Evolutionary conservation across 2,329 filamentous ascomycete genomes (phyloP).

Genomic region (Verticillium isaacii): DNA sequence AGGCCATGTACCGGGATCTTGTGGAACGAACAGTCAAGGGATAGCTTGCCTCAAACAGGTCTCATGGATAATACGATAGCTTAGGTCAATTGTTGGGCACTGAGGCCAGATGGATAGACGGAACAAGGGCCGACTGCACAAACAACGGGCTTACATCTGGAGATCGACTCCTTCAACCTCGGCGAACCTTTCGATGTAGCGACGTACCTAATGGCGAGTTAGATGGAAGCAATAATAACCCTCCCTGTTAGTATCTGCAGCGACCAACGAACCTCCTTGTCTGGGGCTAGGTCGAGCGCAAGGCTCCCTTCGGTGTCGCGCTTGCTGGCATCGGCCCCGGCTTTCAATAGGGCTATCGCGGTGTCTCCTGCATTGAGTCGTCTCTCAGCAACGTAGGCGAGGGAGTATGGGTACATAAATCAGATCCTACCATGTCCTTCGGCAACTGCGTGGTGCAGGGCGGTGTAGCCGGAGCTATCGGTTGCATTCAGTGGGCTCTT

Average conservation of each 20-base stretch:
- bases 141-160: constrained; percentile 11
- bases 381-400: background rate
- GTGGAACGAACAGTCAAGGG: constrained; percentile 77
- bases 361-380: constrained; percentile 56
- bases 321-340: constrained; percentile 78
- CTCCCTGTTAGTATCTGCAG: no score
- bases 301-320: constrained; percentile 66
- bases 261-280: constrained; percentile 62
- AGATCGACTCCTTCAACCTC: constrained; percentile 79
- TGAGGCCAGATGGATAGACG: background rate
- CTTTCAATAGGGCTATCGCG: constrained; percentile 75
- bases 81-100: background rate
- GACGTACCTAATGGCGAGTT: constrained; percentile 51
- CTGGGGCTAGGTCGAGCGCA: constrained; percentile 79
- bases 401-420: background rate
- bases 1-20: constrained; percentile 92
- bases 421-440: constrained; percentile 61
- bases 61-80: background rate
- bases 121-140: background rate
- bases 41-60: background rate
- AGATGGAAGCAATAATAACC: background rate
- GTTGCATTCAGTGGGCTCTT: constrained; percentile 78
- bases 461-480: constrained; percentile 78
- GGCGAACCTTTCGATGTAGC: constrained; percentile 71
- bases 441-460: constrained; percentile 81